Percentiles rank a stretch among this genome's conserved stretches.
phyloP scores from a whole-genome alignment of 192 early-diverging fungal species.

The Backusella psychrophila region DNA sequence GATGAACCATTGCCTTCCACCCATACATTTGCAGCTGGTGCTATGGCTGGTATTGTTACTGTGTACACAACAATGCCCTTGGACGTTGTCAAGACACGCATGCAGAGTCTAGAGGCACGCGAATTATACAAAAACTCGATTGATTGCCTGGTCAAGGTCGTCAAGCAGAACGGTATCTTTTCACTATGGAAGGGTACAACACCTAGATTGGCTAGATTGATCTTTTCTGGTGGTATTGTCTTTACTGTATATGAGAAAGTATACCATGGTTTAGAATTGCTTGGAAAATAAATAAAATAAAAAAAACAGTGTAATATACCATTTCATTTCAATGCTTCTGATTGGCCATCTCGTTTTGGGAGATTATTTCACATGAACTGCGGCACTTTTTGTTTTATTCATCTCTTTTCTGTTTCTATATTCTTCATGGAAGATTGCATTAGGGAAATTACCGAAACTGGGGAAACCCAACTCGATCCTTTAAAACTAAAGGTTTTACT shows the following conservation, averaged over 20 bases:
- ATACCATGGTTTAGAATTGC: slow-evolving; percentile 17
- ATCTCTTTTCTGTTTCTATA: neutral
- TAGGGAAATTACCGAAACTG: slow-evolving; percentile 28
- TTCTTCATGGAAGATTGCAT: slow-evolving; percentile 13
- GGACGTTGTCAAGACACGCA: slow-evolving; percentile 96
- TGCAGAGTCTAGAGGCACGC: slow-evolving; percentile 82
- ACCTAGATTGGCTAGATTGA: slow-evolving; percentile 81
- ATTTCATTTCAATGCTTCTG: neutral
- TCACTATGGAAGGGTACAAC: slow-evolving; percentile 97
- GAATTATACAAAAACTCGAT: slow-evolving; percentile 66
- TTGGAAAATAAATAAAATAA: neutral
- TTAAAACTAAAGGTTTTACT: slow-evolving; percentile 25
- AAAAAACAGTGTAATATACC: neutral
- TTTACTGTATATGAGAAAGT: slow-evolving; percentile 83
- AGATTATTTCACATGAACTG: neutral
- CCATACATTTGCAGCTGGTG: slow-evolving; percentile 73
- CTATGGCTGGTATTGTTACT: slow-evolving; percentile 86
- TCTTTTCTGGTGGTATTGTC: slow-evolving; percentile 84
- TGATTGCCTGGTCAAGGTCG: slow-evolving; percentile 71
- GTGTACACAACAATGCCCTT: slow-evolving; percentile 97
- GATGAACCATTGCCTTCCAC: slow-evolving; percentile 47
- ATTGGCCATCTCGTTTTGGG: neutral
- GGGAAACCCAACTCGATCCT: slow-evolving; percentile 29
- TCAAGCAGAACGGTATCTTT: slow-evolving; percentile 70
- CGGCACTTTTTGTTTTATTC: neutral